Evolutionary conservation across 129 eudicot species (phyloP).

Genomic region (Chrysanthemum seticuspe): DNA sequence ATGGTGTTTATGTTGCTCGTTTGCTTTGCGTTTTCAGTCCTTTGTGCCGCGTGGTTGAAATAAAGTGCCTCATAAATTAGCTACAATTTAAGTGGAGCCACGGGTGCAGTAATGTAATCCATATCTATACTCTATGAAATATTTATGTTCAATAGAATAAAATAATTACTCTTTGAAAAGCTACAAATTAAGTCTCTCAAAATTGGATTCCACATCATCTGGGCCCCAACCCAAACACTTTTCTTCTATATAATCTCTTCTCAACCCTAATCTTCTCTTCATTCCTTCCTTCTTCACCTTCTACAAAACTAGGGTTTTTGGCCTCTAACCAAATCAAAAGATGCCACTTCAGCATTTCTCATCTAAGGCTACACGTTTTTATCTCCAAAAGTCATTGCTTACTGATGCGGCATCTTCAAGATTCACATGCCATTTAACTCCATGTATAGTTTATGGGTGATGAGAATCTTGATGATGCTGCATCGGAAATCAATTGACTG

Average conservation of each 20-base stretch:
- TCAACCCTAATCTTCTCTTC: slow-evolving; percentile 27
- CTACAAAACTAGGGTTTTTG: slow-evolving; percentile 26
- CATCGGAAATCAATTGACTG: slow-evolving; percentile 36
- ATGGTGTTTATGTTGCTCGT: too few species aligned
- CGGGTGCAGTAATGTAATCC: too few species aligned
- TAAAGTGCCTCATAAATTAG: too few species aligned
- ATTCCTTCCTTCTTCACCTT: slow-evolving; percentile 12
- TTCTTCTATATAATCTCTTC: slow-evolving; percentile 27
- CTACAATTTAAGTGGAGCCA: too few species aligned
- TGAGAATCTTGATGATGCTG: slow-evolving; percentile 49
- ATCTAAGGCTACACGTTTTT: neutral
- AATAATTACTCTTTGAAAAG: neutral
- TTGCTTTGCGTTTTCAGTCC: too few species aligned
- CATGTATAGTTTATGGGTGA: neutral
- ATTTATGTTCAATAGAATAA: too few species aligned
- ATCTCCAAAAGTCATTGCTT: slow-evolving; percentile 24
- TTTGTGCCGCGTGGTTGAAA: too few species aligned
- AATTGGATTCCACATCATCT: neutral
- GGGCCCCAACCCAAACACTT: slow-evolving; percentile 23
- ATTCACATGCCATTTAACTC: slow-evolving; percentile 29
- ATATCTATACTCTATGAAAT: too few species aligned
- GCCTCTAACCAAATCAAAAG: slow-evolving; percentile 15
- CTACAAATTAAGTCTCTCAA: neutral
- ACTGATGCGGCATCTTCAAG: slow-evolving; percentile 42
- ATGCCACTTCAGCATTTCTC: slow-evolving; percentile 12